These are phyloP conservation scores for Trypanosoma boissoni DNA, from an alignment of 208 protist species.

Conservation along the genomic window DNA sequence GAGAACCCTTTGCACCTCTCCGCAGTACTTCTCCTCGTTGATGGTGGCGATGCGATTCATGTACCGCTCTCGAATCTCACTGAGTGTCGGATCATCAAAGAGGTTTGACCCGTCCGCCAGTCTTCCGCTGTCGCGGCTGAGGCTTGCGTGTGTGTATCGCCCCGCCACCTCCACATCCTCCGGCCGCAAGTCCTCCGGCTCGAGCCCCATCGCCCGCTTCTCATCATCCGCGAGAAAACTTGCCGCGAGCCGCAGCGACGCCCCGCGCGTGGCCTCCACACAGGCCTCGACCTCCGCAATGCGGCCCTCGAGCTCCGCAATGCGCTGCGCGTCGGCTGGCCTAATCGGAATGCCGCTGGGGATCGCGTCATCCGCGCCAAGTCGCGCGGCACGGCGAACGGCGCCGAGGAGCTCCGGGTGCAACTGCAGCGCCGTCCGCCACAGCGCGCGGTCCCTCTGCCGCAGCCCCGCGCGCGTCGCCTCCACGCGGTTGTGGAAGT, in stretches of 20 bases:
- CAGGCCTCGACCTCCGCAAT: slow-evolving; percentile 35
- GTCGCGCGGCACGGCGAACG: slow-evolving; percentile 26
- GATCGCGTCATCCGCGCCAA: slow-evolving; percentile 38
- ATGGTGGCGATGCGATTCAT: slow-evolving; percentile 43
- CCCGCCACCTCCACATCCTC: slow-evolving; percentile 31
- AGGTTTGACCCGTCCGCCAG: neutral
- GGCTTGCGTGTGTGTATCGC: neutral
- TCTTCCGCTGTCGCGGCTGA: neutral
- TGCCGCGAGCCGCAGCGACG: slow-evolving; percentile 75
- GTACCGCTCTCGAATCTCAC: slow-evolving; percentile 46
- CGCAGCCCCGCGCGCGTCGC: slow-evolving; percentile 43
- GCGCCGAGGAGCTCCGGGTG: slow-evolving; percentile 36
- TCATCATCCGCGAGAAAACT: slow-evolving; percentile 71
- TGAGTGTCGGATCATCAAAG: slow-evolving; percentile 32
- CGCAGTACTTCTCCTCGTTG: slow-evolving; percentile 9
- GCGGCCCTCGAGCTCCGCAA: slow-evolving; percentile 45
- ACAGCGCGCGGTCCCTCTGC: slow-evolving; percentile 52
- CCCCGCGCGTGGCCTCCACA: slow-evolving; percentile 48
- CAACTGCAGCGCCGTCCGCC: slow-evolving; percentile 71
- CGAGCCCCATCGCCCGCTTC: slow-evolving; percentile 71
- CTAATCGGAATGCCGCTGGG: slow-evolving; percentile 51
- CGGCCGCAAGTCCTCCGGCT: slow-evolving; percentile 59
- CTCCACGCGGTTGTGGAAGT: slow-evolving; percentile 87
- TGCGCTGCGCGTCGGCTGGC: slow-evolving; percentile 17
- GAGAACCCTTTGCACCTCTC: neutral